A percentile compares a stretch with the other conserved stretches of the same genome.
These are phyloP conservation scores for Aspergillus affinis DNA, from an alignment of 495 filamentous ascomycete genomes.

Conservation along the genomic window DNA sequence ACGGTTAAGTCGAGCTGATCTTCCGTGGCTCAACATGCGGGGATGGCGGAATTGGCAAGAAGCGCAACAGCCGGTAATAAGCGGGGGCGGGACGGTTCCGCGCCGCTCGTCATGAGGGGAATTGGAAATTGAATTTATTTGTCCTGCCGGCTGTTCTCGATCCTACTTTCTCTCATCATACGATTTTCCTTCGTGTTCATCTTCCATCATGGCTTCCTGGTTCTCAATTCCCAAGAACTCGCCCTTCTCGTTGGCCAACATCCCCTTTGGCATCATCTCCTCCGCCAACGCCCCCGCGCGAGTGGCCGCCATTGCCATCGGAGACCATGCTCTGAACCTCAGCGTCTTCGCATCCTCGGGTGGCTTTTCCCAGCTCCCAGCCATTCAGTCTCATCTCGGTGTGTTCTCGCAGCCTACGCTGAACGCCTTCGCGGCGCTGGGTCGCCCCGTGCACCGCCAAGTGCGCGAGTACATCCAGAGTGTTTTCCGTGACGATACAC, in stretches of 20 bases:
- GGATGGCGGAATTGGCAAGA: constrained; percentile 17
- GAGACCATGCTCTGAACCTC: constrained; percentile 75
- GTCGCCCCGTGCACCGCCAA: constrained; percentile 65
- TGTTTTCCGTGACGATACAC: constrained; percentile 63
- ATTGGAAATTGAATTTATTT: neutral
- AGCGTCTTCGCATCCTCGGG: constrained; percentile 57
- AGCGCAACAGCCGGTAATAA: constrained; percentile 21
- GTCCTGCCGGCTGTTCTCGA: constrained; percentile 7
- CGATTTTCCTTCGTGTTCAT: neutral
- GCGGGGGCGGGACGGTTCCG: constrained; percentile 34
- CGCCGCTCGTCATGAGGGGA: constrained; percentile 13
- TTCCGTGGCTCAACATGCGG: neutral
- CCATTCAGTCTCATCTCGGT: constrained; percentile 52
- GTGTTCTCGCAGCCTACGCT: constrained; percentile 72
- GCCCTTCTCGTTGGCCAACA: constrained; percentile 83
- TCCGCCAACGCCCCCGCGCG: constrained; percentile 52
- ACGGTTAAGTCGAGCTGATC: neutral
- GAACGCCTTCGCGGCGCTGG: constrained; percentile 80
- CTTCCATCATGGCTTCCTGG: constrained; percentile 58
- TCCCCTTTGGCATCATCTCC: constrained; percentile 89
- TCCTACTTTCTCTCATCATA: constrained; percentile 2
- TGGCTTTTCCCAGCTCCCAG: constrained; percentile 62
- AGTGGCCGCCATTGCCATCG: constrained; percentile 76
- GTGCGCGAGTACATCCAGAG: constrained; percentile 74
- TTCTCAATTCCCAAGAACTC: constrained; percentile 61